These are phyloP conservation scores for Rubus idaeus DNA, from an alignment of 306 rosid genomes.

Conservation along the genomic window DNA sequence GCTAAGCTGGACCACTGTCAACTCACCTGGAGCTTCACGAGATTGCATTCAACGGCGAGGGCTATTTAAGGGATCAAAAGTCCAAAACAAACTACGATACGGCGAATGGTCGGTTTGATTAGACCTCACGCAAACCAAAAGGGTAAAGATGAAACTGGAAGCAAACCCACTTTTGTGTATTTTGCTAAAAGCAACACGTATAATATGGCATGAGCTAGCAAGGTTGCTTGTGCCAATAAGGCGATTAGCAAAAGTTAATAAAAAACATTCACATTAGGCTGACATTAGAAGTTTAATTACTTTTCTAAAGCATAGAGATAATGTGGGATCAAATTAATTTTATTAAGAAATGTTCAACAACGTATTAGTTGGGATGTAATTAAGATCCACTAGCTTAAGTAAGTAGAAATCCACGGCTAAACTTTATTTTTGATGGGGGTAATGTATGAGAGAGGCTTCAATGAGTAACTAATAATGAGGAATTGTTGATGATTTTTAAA, in stretches of 20 bases:
- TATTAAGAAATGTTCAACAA: too few species aligned
- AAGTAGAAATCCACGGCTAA: too few species aligned
- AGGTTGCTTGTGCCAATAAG: conserved; percentile 1
- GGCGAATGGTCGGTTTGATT: neutral
- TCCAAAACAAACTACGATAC: neutral
- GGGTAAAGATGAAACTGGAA: neutral
- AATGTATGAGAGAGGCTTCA: too few species aligned
- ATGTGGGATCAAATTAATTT: too few species aligned
- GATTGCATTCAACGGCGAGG: neutral
- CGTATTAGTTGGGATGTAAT: too few species aligned
- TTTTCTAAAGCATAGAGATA: too few species aligned
- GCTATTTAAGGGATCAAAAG: neutral
- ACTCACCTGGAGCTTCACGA: neutral
- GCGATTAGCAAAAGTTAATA: neutral
- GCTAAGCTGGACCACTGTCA: neutral
- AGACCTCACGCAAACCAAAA: neutral
- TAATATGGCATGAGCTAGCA: neutral
- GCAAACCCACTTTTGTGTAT: neutral
- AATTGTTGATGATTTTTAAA: too few species aligned
- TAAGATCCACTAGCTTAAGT: too few species aligned
- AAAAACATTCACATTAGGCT: neutral
- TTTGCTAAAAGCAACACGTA: neutral
- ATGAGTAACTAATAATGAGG: too few species aligned
- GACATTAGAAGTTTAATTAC: too few species aligned
- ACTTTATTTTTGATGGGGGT: too few species aligned